phyloP scores from a whole-genome alignment of 345 rosid species.

The Garcia nutans region DNA sequence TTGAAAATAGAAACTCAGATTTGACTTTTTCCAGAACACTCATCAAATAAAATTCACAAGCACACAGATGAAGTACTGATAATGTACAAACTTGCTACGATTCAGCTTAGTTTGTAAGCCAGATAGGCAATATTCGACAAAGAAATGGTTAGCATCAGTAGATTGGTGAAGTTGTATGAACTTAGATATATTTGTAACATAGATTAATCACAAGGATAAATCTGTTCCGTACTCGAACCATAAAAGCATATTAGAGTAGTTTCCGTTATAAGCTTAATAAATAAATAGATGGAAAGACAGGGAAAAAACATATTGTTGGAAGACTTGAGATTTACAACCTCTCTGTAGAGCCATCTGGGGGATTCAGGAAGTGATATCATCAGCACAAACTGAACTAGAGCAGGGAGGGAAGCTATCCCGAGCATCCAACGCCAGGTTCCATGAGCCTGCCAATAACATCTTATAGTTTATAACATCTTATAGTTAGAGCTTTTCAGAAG shows the following conservation, averaged over 20 bases:
- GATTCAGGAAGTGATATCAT: constrained; percentile 81
- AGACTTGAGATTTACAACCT: constrained; percentile 25
- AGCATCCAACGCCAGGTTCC: constrained; percentile 99
- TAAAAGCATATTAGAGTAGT: background rate
- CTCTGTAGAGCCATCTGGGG: constrained; percentile 78
- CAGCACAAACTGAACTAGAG: constrained; percentile 56
- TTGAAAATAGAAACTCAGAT: no score
- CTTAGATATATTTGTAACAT: no score
- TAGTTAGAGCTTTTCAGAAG: no score
- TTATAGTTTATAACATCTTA: background rate
- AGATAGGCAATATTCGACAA: background rate
- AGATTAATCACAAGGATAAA: background rate
- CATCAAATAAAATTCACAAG: no score
- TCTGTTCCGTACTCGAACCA: background rate
- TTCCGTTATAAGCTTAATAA: background rate
- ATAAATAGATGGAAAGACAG: no score
- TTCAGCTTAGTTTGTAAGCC: background rate
- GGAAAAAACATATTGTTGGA: background rate
- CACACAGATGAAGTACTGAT: no score
- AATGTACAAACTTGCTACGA: no score
- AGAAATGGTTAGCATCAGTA: background rate
- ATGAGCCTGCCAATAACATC: constrained; percentile 32
- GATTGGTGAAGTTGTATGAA: no score
- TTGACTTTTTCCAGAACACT: no score
- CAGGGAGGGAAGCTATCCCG: constrained; percentile 70